Percentiles rank a stretch among this genome's conserved stretches.
These are phyloP conservation scores for Parmales sp. DNA, from an alignment of 108 stramenopile species.

Conservation along the genomic window DNA sequence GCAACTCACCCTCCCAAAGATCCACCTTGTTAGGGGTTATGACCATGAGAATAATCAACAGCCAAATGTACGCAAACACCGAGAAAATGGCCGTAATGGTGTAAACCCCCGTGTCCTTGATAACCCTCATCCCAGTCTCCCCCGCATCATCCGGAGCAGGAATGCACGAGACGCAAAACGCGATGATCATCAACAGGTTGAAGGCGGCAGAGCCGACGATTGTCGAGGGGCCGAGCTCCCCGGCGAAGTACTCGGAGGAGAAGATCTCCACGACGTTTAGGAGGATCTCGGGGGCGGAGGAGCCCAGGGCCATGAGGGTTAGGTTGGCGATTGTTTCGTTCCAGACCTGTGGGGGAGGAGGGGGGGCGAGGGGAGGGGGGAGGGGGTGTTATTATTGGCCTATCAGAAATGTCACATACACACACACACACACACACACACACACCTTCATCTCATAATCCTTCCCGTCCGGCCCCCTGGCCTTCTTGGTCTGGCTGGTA, in stretches of 20 bases:
- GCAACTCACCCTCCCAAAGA: conserved; percentile 15
- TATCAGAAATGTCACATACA: neutral
- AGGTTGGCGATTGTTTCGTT: conserved; percentile 32
- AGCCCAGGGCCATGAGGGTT: conserved; percentile 34
- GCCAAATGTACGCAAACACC: conserved; percentile 30
- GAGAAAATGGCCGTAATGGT: conserved; percentile 19
- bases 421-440: neutral
- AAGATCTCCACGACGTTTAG: conserved; percentile 24
- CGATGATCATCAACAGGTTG: conserved; percentile 25
- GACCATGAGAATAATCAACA: conserved; percentile 22
- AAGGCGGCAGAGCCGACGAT: conserved; percentile 33
- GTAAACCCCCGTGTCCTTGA: conserved; percentile 17
- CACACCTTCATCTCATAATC: neutral
- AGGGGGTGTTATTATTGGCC: neutral
- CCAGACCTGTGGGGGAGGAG: conserved; percentile 18
- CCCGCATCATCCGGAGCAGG: conserved; percentile 1
- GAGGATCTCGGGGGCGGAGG: conserved; percentile 32
- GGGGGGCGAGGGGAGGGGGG: neutral
- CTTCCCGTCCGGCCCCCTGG: conserved; percentile 3
- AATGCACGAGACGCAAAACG: conserved; percentile 19
- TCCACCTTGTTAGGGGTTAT: conserved; percentile 13
- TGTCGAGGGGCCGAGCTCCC: conserved; percentile 26
- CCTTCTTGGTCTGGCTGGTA: conserved; percentile 11
- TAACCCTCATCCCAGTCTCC: conserved; percentile 14
- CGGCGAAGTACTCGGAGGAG: conserved; percentile 8